A percentile compares a stretch with the other conserved stretches of the same genome.
phyloP scores from a whole-genome alignment of 2,329 filamentous ascomycete species.

The Xylariaceae sp. region DNA sequence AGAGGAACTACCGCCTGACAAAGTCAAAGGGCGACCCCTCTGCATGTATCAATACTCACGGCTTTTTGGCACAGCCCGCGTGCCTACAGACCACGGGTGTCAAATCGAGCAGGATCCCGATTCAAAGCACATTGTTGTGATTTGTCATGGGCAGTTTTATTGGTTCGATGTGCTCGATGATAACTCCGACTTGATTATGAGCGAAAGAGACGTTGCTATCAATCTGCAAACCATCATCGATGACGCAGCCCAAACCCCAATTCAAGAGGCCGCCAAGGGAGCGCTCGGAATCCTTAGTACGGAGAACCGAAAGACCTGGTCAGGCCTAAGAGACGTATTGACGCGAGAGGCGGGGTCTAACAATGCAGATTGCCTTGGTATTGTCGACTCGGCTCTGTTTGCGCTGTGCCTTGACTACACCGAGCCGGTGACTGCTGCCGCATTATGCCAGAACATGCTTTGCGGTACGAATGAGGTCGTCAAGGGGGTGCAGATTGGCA shows the following conservation, averaged over 20 bases:
- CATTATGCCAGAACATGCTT: conserved; percentile 97
- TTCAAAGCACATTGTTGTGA: conserved; percentile 89
- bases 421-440: conserved; percentile 73
- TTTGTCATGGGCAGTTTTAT: conserved; percentile 95
- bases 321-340: conserved; percentile 80
- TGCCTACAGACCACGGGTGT: conserved; percentile 91
- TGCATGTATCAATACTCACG: conserved; percentile 99
- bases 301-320: conserved; percentile 96
- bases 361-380: conserved; percentile 92
- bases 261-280: conserved; percentile 92
- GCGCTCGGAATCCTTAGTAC: conserved; percentile 91
- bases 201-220: conserved; percentile 84
- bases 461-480: conserved; percentile 91
- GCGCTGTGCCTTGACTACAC: conserved; percentile 90
- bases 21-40: conserved; percentile 73
- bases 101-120: conserved; percentile 91
- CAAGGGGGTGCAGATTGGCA: conserved; percentile 91
- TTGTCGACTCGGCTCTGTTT: conserved; percentile 91
- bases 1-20: conserved; percentile 90
- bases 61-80: conserved; percentile 88
- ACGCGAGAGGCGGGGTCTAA: conserved; percentile 84
- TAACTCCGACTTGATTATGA: conserved; percentile 95
- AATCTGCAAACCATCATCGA: conserved; percentile 91
- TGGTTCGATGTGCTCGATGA: conserved; percentile 98
- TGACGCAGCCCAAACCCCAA: conserved; percentile 82